Conservation (phyloP, 352 stramenopile genomes). For the Phytopythium oedochilum region DNA sequence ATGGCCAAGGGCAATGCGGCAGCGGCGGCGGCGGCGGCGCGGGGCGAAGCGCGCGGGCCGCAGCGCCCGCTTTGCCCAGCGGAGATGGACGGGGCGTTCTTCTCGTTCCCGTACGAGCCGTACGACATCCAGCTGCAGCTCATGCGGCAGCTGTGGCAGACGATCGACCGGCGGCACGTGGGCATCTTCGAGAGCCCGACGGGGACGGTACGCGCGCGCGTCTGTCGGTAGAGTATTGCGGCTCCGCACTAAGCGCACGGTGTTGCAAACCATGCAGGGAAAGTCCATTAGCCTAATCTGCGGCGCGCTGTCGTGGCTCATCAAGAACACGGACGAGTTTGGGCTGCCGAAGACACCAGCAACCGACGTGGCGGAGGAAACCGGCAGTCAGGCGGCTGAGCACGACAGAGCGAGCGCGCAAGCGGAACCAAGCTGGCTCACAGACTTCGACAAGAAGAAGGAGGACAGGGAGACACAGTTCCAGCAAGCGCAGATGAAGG, state of each 20-base stretch:
- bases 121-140: constrained; percentile 89
- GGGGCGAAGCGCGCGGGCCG: not conserved
- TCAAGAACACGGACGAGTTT: constrained; percentile 66
- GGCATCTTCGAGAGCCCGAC: constrained; percentile 93
- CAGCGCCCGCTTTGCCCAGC: not conserved
- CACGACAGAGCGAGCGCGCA: not conserved
- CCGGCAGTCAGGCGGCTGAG: constrained; percentile 1
- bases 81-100: constrained; percentile 50
- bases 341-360: constrained; percentile 34
- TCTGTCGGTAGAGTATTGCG: no score
- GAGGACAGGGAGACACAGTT: constrained; percentile 34
- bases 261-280: constrained; percentile 29
- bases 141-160: constrained; percentile 84
- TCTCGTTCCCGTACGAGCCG: constrained; percentile 88
- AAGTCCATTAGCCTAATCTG: constrained; percentile 93
- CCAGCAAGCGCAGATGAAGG: constrained; percentile 36
- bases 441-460: constrained; percentile 48
- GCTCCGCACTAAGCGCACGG: no score
- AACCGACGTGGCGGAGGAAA: not conserved
- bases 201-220: constrained; percentile 49
- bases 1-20: not conserved
- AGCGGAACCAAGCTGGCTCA: constrained; percentile 51
- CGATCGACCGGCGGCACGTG: constrained; percentile 75
- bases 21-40: not conserved
- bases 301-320: constrained; percentile 80